Base-by-base conservation (phyloP, 495 filamentous ascomycete genomes). In the Cercophora scortea region DNA sequence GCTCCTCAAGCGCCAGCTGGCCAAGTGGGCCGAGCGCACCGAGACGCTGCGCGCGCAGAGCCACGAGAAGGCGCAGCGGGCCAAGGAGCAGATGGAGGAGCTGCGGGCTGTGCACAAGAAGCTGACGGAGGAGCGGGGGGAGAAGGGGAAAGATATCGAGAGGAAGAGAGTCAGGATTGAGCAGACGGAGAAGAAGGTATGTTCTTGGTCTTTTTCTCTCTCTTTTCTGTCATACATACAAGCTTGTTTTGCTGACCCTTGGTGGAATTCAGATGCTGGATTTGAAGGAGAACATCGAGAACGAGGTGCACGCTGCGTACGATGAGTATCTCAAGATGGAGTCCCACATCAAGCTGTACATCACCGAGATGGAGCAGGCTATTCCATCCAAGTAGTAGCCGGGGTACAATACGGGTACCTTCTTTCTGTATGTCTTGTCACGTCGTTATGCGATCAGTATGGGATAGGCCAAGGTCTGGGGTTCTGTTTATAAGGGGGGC, bases 111-210 rank as follows among this genome's bases (percentile, higher is more conserved):
- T 90, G 12, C 94, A 98, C 70, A 81, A 81, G 61, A 79, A 82
- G 58, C 68, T 97, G 48, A 87, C 84, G 0, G 87, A 93, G 54
- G 94, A 98, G 75, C 77, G 89, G 55, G 76, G 77, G 0, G 89
- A 89, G 47, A 92, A 92, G 71, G 84, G 85, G 36, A 80, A 84
- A 17, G 93, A 96, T 64, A 93, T 97, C 73, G 93, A 98, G 73
- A 80, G 81, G 62, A 79, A 90, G 66, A 81, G 89, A 57, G 89
- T 96, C 9, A 72, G 90, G 49, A 97, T 97, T 55, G 92, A 97
- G 72, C 90, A 95, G 75, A 96, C 88, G 34, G 93, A 96, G 81
- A 96, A 95, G 76, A 96, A 97, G 87, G 90, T 91, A 78, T 55
- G 76, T 61, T 44, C 49, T 39, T 45, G 8, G 18, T 56, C 42